A percentile compares a stretch with the other conserved stretches of the same genome.
Conservation (phyloP, 192 early-diverging fungal species). For the Coemansia sp. region DNA sequence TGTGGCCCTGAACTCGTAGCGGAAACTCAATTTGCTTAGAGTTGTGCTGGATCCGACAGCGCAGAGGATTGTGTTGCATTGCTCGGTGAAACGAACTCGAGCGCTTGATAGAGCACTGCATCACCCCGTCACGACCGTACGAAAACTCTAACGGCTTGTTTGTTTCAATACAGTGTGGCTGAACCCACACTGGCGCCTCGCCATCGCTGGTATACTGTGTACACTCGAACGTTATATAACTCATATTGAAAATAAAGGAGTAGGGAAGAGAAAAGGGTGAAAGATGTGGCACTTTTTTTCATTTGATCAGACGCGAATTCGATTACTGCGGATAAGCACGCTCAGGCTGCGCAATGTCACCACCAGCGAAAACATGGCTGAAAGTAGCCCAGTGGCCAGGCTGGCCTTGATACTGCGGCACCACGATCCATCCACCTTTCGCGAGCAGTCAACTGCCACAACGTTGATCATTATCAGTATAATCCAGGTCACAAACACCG, state of each 20-base stretch:
- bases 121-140: constrained; percentile 35
- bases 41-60: constrained; percentile 33
- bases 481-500: constrained; percentile 37
- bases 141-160: constrained; percentile 16
- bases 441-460: constrained; percentile 43
- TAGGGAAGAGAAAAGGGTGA: neutral
- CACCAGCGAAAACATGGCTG: constrained; percentile 38
- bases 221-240: neutral
- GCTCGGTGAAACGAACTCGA: constrained; percentile 27
- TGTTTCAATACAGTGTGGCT: constrained; percentile 38
- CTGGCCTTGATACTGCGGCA: constrained; percentile 30
- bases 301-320: constrained; percentile 19
- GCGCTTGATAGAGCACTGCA: constrained; percentile 39
- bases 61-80: constrained; percentile 16
- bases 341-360: constrained; percentile 41
- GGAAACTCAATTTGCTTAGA: constrained; percentile 19
- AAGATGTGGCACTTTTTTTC: constrained; percentile 7
- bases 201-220: neutral
- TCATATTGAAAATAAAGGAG: neutral
- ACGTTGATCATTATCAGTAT: constrained; percentile 43
- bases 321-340: constrained; percentile 31
- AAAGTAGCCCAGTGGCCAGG: constrained; percentile 39
- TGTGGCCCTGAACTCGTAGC: constrained; percentile 17
- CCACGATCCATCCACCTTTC: constrained; percentile 28
- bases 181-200: constrained; percentile 15